Evolutionary conservation across 345 rosid genomes (phyloP), one percentile per base, ranked within the genome.

Genomic region (Odontarrhena argentea): DNA sequence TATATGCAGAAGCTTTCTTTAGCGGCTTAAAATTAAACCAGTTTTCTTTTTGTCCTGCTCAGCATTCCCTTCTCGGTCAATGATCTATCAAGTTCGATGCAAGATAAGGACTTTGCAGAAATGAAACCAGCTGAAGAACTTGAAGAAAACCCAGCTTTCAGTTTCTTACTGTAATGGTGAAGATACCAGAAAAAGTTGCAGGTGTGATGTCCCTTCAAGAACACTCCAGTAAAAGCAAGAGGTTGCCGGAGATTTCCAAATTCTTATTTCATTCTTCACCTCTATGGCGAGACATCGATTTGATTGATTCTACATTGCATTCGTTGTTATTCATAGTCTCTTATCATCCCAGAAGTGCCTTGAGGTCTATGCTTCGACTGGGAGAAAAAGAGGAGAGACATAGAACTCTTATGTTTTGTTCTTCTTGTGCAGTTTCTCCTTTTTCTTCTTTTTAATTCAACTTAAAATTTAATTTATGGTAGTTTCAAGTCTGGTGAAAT

Each of bases 31-130:
- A 10, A 40, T 45, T 6, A 55, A 28, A 26, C 37, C 6, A 6
- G 1, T 2, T 25, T 36, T 53, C 1, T 9, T n/a, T 13, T 44
- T 43, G 1, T 30, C 50, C 4, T 60, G 45, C 36, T 50, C 85
- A 87, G 97, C 83, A 93, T 91, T 71, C 99, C 95, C 40, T 93
- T 91, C 86, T 91, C 96, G 11, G 81, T 83, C 0, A 92, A 93
- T 40, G 99, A 93, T 75, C 86, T 93, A 41, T 79, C 97, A 3
- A 85, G 77, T 70, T 63, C 96, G 43, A 69, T 93, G 70, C 85
- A 86, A 84, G 98, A 85, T 77, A 93, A 78, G 75, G 98, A 93
- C 66, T 90, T 93, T 67, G 72, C 79, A 35, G 95, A 83, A 36
- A 91, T 94, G 69, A 76, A 80, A 76, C 86, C 97, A 8, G 95